Conservation (phyloP, 2,329 filamentous ascomycete species). For the Ceratocystis cacaofunesta region DNA sequence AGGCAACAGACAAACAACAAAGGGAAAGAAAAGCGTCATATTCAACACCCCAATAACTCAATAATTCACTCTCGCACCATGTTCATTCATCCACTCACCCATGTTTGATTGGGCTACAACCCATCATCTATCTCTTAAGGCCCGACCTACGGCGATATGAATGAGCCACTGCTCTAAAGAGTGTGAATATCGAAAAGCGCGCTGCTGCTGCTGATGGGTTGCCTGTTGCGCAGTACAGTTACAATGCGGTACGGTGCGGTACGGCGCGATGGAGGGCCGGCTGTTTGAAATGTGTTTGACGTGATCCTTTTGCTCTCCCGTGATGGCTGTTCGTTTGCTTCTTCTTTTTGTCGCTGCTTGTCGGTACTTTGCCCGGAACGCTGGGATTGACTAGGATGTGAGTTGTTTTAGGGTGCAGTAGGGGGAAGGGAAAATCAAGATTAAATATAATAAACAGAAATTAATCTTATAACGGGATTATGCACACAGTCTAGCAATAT, state of each 20-base stretch:
- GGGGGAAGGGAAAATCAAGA: not conserved
- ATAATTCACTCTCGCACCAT: not conserved
- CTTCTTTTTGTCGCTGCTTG: not conserved
- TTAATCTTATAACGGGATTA: not conserved
- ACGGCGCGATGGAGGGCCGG: not conserved
- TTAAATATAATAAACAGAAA: slow-evolving; percentile 2
- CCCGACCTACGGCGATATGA: not conserved
- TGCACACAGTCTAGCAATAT: not conserved
- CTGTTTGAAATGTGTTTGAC: slow-evolving; percentile 2
- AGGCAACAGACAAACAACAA: no score
- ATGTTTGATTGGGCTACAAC: slow-evolving; percentile 8
- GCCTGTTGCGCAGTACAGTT: not conserved
- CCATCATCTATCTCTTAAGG: slow-evolving; percentile 5
- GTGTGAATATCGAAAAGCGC: not conserved
- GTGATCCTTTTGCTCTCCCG: slow-evolving; percentile 1
- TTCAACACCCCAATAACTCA: not conserved
- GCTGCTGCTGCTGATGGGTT: no score
- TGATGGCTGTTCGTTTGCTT: not conserved
- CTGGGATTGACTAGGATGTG: not conserved
- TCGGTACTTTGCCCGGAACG: not conserved
- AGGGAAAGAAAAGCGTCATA: not conserved
- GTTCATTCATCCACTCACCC: slow-evolving; percentile 7
- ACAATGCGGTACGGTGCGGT: not conserved
- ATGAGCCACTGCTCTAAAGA: not conserved
- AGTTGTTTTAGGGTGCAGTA: not conserved